Evolutionary conservation across 2,329 filamentous ascomycete genomes (phyloP).

Genomic region (Zymoseptoria brevis): DNA sequence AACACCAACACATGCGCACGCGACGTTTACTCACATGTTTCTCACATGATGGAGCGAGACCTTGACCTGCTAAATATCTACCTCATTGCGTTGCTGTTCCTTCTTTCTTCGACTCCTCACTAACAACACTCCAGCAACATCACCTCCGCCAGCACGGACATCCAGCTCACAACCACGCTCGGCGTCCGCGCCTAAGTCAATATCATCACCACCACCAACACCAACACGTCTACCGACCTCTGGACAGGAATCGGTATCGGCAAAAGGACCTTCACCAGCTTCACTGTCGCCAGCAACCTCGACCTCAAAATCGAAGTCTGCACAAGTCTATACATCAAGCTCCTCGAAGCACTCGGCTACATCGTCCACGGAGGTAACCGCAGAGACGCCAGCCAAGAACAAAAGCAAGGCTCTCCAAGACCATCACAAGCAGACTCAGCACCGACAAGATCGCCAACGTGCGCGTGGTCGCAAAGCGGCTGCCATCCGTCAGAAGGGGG

Average conservation of each 20-base stretch:
- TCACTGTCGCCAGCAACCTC: not conserved
- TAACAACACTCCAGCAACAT: not conserved
- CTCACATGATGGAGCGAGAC: not conserved
- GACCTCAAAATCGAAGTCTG: not conserved
- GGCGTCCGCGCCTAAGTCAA: not conserved
- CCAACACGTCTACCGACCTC: not conserved
- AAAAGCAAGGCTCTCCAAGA: not conserved
- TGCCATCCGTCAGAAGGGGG: not conserved
- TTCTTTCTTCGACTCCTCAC: not conserved
- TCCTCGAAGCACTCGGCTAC: not conserved
- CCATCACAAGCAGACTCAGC: not conserved
- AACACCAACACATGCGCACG: too few species aligned
- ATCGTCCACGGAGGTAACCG: not conserved
- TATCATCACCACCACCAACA: not conserved
- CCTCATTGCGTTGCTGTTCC: not conserved
- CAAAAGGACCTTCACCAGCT: not conserved
- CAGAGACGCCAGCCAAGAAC: not conserved
- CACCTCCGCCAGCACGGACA: not conserved
- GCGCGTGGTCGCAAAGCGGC: not conserved
- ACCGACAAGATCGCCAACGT: not conserved
- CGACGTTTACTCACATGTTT: not conserved
- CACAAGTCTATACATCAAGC: not conserved
- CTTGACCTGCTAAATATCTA: not conserved
- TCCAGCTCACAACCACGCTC: not conserved
- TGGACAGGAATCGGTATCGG: not conserved